Conservation (phyloP, 2,329 filamentous ascomycete species). For the Aspergillus intermedius region DNA sequence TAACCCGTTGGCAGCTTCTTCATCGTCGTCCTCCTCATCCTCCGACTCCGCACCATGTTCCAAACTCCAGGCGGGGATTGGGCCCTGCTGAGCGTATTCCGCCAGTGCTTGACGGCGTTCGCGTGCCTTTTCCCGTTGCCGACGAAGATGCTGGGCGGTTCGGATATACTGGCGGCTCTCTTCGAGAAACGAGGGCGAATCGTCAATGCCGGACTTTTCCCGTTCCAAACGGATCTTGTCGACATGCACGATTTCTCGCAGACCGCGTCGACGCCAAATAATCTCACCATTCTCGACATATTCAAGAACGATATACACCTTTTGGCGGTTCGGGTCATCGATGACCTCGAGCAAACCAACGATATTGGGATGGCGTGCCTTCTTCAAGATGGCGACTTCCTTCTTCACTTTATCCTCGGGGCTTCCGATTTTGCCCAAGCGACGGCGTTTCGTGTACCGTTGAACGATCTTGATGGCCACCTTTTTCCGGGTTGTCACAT, state of each 20-base stretch:
- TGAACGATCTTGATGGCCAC: constrained; percentile 99
- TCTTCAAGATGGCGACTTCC: constrained; percentile 97
- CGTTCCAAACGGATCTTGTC: constrained; percentile 74
- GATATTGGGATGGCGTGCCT: constrained; percentile 94
- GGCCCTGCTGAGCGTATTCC: constrained; percentile 44
- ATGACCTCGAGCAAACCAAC: constrained; percentile 95
- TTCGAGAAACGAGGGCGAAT: constrained; percentile 51
- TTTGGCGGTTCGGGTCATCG: constrained; percentile 90
- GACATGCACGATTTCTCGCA: constrained; percentile 72
- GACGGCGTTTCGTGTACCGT: constrained; percentile 84
- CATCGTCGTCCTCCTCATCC: constrained; percentile 26
- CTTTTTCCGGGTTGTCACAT: constrained; percentile 65
- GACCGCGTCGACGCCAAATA: constrained; percentile 82
- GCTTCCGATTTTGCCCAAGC: constrained; percentile 69
- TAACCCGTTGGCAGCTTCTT: constrained; percentile 32
- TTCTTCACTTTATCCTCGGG: constrained; percentile 73
- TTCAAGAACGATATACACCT: constrained; percentile 97
- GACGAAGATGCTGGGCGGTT: constrained; percentile 29
- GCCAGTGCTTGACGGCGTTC: constrained; percentile 56
- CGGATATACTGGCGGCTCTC: constrained; percentile 38
- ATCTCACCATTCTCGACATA: constrained; percentile 93
- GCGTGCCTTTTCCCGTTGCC: constrained; percentile 50
- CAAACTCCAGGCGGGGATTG: constrained; percentile 71
- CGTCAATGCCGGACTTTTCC: constrained; percentile 67
- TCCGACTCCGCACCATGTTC: constrained; percentile 64